A percentile compares a stretch with the other conserved stretches of the same genome.
Evolutionary conservation across 1,284 basidiomycete species (phyloP).

Genomic region (Ganoderma leucocontextum): DNA sequence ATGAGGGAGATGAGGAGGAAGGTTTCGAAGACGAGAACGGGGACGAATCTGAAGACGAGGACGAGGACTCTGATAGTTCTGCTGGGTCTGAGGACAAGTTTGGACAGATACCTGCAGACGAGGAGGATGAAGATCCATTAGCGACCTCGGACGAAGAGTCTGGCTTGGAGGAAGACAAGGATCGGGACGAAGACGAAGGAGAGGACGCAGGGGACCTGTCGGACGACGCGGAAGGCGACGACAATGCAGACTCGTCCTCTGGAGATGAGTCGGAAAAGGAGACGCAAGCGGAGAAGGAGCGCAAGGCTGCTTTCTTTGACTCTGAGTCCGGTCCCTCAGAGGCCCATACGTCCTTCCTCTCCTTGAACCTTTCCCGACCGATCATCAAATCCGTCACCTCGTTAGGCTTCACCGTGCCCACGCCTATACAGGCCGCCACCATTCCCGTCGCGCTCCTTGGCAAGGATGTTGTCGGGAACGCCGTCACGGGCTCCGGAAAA

Average conservation of each 20-base stretch:
- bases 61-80: conserved; percentile 50
- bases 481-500: conserved; percentile 96
- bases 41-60: conserved; percentile 45
- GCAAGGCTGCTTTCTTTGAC: conserved; percentile 89
- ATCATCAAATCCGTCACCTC: conserved; percentile 87
- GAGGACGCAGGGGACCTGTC: conserved; percentile 39
- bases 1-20: conserved; percentile 44
- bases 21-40: conserved; percentile 29
- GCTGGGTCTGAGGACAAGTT: conserved; percentile 52
- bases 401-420: conserved; percentile 86
- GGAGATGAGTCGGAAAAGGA: conserved; percentile 67
- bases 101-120: conserved; percentile 42
- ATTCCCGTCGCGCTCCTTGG: conserved; percentile 94
- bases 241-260: conserved; percentile 46
- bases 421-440: conserved; percentile 93
- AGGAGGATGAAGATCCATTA: conserved; percentile 55
- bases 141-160: conserved; percentile 55
- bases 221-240: conserved; percentile 50
- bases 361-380: conserved; percentile 91
- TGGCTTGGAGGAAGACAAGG: conserved; percentile 49
- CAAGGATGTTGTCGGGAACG: conserved; percentile 94
- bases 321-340: conserved; percentile 58
- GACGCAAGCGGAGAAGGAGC: conserved; percentile 76
- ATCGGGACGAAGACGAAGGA: conserved; percentile 27
- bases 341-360: conserved; percentile 75